Percentiles rank a stretch among this genome's conserved stretches.
Evolutionary conservation across 2,329 filamentous ascomycete genomes (phyloP).

Genomic region (Fusarium sp.): DNA sequence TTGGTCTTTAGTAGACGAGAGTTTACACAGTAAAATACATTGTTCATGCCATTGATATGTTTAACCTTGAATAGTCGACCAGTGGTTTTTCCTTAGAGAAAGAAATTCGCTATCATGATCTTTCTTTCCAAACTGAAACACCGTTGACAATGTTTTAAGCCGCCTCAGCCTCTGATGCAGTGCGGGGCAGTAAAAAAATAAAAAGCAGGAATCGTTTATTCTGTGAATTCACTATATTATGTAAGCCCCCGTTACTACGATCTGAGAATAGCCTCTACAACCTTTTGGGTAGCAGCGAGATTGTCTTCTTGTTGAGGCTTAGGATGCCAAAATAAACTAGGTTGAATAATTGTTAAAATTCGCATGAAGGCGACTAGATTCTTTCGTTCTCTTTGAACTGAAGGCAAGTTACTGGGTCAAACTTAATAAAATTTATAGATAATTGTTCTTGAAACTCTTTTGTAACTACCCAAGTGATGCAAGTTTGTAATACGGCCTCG

Average conservation of each 20-base stretch:
- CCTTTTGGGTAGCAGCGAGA: background rate
- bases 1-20: slow-evolving; percentile 14
- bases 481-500: background rate
- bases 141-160: slow-evolving; percentile 8
- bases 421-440: background rate
- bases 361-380: background rate
- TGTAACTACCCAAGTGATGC: background rate
- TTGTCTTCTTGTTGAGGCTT: background rate
- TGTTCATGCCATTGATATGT: background rate
- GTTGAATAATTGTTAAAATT: background rate
- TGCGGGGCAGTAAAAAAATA: slow-evolving; percentile 22
- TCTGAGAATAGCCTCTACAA: background rate
- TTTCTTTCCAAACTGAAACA: background rate
- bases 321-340: background rate
- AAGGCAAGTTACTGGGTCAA: background rate
- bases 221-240: slow-evolving; percentile 49
- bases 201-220: slow-evolving; percentile 29
- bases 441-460: background rate
- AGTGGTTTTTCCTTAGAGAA: background rate
- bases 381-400: background rate
- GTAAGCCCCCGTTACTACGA: slow-evolving; percentile 37
- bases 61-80: background rate
- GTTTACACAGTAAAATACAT: slow-evolving; percentile 33
- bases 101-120: no score
- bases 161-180: slow-evolving; percentile 8